Conservation (phyloP, 2,329 filamentous ascomycete genomes). For the Xylaria digitata region DNA sequence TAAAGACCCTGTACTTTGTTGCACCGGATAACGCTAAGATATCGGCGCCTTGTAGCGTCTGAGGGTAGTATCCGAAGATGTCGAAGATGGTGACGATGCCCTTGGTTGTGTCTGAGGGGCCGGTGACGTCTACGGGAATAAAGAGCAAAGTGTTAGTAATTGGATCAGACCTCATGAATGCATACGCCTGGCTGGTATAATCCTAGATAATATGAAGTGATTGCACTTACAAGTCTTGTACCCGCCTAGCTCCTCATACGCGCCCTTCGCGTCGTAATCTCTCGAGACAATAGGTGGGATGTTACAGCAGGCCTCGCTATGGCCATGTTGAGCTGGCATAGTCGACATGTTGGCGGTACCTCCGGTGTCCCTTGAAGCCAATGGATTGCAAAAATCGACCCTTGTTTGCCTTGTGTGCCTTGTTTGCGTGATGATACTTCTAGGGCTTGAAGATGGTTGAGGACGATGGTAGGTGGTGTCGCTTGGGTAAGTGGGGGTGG, state of each 20-base stretch:
- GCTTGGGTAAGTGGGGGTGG: constrained; percentile 28
- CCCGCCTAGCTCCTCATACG: constrained; percentile 66
- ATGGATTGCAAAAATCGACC: constrained; percentile 23
- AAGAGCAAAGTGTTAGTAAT: neutral
- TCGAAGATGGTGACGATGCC: constrained; percentile 73
- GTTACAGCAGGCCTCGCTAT: constrained; percentile 67
- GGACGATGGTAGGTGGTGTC: constrained; percentile 16
- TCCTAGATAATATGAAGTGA: neutral
- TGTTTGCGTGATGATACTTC: constrained; percentile 34
- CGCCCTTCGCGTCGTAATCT: constrained; percentile 66
- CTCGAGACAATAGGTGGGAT: constrained; percentile 67
- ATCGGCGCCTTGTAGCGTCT: constrained; percentile 77
- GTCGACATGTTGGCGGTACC: constrained; percentile 57
- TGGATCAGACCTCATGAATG: neutral
- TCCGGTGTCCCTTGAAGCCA: constrained; percentile 34
- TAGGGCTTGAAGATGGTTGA: constrained; percentile 28
- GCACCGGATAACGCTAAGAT: constrained; percentile 67
- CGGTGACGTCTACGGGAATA: constrained; percentile 60
- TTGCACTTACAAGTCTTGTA: constrained; percentile 62
- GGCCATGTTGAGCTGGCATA: constrained; percentile 64
- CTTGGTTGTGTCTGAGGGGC: constrained; percentile 61
- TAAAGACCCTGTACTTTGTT: constrained; percentile 84
- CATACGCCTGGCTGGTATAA: neutral
- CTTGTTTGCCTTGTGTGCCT: constrained; percentile 20
- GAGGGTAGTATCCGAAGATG: constrained; percentile 78